A percentile compares a stretch with the other conserved stretches of the same genome.
These are phyloP conservation scores for Phylloporus gajari DNA, from an alignment of 1,284 basidiomycete genomes.

Conservation along the genomic window DNA sequence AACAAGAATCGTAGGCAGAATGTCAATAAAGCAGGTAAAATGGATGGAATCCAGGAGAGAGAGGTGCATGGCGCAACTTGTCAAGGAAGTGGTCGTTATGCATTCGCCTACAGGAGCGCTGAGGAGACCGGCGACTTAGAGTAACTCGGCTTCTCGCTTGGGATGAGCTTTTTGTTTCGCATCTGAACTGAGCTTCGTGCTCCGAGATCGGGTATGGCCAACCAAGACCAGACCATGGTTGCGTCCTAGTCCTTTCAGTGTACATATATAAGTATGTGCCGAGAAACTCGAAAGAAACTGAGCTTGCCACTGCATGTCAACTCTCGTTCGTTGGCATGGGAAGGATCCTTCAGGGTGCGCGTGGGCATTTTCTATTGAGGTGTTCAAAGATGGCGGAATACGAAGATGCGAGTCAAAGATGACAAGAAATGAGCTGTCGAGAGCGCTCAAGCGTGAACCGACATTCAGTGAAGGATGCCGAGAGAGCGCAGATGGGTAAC, in stretches of 20 bases:
- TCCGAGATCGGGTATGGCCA: slow-evolving; percentile 55
- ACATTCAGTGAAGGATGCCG: background rate
- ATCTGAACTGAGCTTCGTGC: slow-evolving; percentile 52
- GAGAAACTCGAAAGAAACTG: slow-evolving; percentile 70
- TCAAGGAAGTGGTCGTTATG: background rate
- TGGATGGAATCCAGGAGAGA: background rate
- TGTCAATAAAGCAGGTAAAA: background rate
- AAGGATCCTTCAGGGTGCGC: slow-evolving; percentile 59
- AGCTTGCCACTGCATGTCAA: slow-evolving; percentile 56
- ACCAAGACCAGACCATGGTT: slow-evolving; percentile 58
- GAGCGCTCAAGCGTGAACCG: slow-evolving; percentile 2
- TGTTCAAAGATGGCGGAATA: slow-evolving; percentile 61
- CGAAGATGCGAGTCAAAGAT: slow-evolving; percentile 61
- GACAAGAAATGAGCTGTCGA: slow-evolving; percentile 57
- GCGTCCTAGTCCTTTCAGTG: slow-evolving; percentile 35
- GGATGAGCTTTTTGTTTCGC: slow-evolving; percentile 42
- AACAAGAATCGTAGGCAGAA: background rate
- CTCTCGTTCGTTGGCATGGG: slow-evolving; percentile 54
- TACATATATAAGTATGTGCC: slow-evolving; percentile 61
- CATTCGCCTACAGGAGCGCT: slow-evolving; percentile 27
- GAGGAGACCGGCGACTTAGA: slow-evolving; percentile 42
- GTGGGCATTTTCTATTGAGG: slow-evolving; percentile 49
- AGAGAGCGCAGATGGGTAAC: no score
- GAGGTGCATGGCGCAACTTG: background rate
- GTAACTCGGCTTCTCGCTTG: slow-evolving; percentile 46